A percentile compares a stretch with the other conserved stretches of the same genome.
Conservation (phyloP, 208 protist genomes). For the Tritrichomonas foetus region DNA sequence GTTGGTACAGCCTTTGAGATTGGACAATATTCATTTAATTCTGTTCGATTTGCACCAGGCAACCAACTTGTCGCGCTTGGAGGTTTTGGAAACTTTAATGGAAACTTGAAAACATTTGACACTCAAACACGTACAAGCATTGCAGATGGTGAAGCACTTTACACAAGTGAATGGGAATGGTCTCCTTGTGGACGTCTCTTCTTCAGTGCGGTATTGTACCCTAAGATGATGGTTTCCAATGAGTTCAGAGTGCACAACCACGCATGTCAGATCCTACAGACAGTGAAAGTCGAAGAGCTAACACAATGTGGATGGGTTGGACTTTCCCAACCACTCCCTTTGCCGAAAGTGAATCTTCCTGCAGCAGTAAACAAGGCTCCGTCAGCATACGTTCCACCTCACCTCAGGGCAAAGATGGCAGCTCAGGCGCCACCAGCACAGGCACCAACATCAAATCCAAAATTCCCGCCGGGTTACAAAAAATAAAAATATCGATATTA, state of each 20-base stretch:
- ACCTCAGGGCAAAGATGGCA: not conserved
- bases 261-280: not conserved
- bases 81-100: not conserved
- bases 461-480: not conserved
- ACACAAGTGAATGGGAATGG: slow-evolving; percentile 3
- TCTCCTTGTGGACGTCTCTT: not conserved
- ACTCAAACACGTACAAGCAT: not conserved
- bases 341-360: not conserved
- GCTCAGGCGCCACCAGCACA: too few relatives aligned
- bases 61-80: not conserved
- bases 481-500: too few relatives aligned
- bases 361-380: not conserved
- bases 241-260: not conserved
- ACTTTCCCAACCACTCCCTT: not conserved
- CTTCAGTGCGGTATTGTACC: not conserved
- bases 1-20: not conserved
- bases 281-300: not conserved
- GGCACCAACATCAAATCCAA: not conserved
- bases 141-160: not conserved
- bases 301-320: not conserved
- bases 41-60: not conserved
- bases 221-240: slow-evolving; percentile 23
- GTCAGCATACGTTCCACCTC: not conserved
- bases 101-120: not conserved
- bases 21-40: not conserved